These are phyloP conservation scores for Albugo laibachii DNA, from an alignment of 352 stramenopile genomes.

Conservation along the genomic window DNA sequence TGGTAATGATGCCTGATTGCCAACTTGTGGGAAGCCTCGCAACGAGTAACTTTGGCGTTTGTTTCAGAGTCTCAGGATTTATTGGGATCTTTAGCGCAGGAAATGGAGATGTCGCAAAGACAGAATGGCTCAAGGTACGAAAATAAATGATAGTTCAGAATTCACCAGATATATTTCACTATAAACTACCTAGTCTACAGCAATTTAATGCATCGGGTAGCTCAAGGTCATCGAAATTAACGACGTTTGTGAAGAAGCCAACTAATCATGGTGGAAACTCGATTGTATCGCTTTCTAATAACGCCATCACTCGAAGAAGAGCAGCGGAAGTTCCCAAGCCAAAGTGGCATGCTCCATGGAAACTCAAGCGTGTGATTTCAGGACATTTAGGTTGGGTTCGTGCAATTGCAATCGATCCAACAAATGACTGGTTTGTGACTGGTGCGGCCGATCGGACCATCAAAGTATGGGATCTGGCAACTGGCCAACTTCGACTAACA, in stretches of 20 bases:
- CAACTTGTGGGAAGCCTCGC: too few species aligned
- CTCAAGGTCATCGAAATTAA: conserved; percentile 17
- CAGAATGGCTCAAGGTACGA: not conserved
- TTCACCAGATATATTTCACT: not conserved
- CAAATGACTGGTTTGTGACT: conserved; percentile 97
- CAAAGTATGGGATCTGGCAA: conserved; percentile 94
- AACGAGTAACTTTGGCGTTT: too few species aligned
- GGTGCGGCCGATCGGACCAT: conserved; percentile 95
- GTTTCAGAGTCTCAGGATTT: too few species aligned
- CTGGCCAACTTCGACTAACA: conserved; percentile 95
- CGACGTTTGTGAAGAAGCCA: conserved; percentile 38
- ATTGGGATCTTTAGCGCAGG: too few species aligned
- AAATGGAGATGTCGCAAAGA: too few species aligned
- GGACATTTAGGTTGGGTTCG: conserved; percentile 94
- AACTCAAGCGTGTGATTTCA: conserved; percentile 92
- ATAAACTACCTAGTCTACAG: not conserved
- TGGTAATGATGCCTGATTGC: not conserved
- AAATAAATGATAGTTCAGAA: not conserved
- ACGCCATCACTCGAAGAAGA: conserved; percentile 50
- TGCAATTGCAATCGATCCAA: conserved; percentile 93
- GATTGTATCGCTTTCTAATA: conserved; percentile 19
- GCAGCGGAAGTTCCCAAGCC: conserved; percentile 86
- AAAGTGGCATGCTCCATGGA: conserved; percentile 98
- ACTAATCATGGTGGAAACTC: conserved; percentile 9
- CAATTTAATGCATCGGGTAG: not conserved